Conservation (phyloP, 2,329 filamentous ascomycete genomes). For the Botrytis galanthina region DNA sequence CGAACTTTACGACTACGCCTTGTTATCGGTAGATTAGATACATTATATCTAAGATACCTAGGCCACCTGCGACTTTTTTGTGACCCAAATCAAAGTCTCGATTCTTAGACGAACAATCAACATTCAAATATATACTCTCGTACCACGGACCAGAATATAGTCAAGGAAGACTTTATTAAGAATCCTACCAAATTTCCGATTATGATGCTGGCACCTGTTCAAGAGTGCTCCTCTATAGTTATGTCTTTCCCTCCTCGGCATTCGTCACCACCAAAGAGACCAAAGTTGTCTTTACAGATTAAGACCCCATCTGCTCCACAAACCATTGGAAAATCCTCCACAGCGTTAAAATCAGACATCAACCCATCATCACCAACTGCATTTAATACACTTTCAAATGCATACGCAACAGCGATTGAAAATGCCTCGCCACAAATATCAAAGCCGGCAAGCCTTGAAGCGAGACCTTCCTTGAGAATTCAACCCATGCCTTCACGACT, state of each 20-base stretch:
- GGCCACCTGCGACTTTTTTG: slow-evolving; percentile 19
- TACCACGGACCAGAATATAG: neutral
- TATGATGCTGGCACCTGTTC: slow-evolving; percentile 35
- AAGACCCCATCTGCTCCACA: slow-evolving; percentile 45
- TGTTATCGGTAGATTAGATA: neutral
- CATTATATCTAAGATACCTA: neutral
- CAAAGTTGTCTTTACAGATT: slow-evolving; percentile 57
- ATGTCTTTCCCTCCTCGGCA: slow-evolving; percentile 34
- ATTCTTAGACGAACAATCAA: neutral
- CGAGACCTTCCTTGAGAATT: slow-evolving; percentile 44
- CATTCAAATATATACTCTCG: neutral
- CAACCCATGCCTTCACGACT: slow-evolving; percentile 30
- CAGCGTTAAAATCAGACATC: slow-evolving; percentile 45
- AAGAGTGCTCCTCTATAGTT: slow-evolving; percentile 28
- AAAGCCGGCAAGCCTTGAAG: slow-evolving; percentile 30
- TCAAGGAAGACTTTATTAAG: slow-evolving; percentile 5
- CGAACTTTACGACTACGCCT: slow-evolving; percentile 9
- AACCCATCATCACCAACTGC: slow-evolving; percentile 60
- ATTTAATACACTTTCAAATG: slow-evolving; percentile 66
- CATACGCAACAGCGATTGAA: slow-evolving; percentile 62
- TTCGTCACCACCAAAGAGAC: slow-evolving; percentile 40
- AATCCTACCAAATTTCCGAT: slow-evolving; percentile 21
- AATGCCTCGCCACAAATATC: slow-evolving; percentile 51
- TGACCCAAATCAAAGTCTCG: slow-evolving; percentile 18
- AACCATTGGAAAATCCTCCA: slow-evolving; percentile 44